Base-by-base conservation (phyloP, 495 filamentous ascomycete genomes). In the Aspergillus olivimuriae region DNA sequence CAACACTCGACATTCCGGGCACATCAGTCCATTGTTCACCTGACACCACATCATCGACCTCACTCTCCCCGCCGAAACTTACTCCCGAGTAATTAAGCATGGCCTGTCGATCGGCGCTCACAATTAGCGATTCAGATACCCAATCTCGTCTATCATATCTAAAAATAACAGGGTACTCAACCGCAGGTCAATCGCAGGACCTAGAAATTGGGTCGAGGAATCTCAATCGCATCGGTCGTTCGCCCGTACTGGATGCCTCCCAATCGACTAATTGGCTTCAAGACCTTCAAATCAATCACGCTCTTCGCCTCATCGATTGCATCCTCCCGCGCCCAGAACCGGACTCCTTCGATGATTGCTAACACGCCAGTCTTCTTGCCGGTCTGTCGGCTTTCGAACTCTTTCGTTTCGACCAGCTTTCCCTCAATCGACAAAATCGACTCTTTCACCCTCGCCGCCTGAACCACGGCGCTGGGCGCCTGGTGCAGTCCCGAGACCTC, bases 261-360 rank as follows among this genome's bases (percentile, higher is more conserved):
- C 32, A 96, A 47, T 8, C 91, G 77, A 53, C 76, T 77, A 20
- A 94, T 76, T 12, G 91, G 92, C 50, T 75, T 77, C 30, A 96
- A 53, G 8, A 86, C 65, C 44, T 71, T 74, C 11, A 86, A 70
- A 64, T 92, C 82, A 24, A 97, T 69, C 19, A 82, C 43, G 46
- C 78, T 86, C 55, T 70, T 76, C 12, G 86, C 81, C 56, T 86
- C 77, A 51, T 94, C 83, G 5, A 96, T 68, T 9, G 87, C 88
- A 68, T 95, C 91, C 57, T 95, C 89, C 35, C 90, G 65, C 9
- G 80, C 88, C 86, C 89, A 94, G 55, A 98, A 96, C 19, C 81
- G 69, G 30, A 84, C 78, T 1, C 90, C 91, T 68, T 98, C 89
- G 7, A 96, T 70, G 37, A 94, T 76, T 11, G 77, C 85, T 54